Evolutionary conservation across 768 basidiomycete genomes (phyloP).

Genomic region (Mycena filopes): DNA sequence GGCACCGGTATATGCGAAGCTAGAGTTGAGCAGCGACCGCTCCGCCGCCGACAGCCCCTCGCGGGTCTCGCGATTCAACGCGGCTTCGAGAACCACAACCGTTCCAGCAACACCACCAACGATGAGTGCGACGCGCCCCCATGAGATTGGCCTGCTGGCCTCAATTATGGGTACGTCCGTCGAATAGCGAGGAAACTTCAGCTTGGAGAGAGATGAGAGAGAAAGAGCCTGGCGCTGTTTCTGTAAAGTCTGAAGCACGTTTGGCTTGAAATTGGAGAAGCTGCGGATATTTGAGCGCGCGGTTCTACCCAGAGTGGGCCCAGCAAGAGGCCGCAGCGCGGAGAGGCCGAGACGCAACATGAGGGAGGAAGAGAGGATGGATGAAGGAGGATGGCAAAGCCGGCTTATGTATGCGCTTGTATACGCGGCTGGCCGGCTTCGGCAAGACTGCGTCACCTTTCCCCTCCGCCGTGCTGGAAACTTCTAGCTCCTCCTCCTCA

Average conservation of each 20-base stretch:
- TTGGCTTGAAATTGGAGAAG: slow-evolving; percentile 32
- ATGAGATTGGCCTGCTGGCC: slow-evolving; percentile 46
- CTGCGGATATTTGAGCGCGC: slow-evolving; percentile 25
- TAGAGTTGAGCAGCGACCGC: slow-evolving; percentile 76
- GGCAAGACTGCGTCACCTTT: too few relatives aligned
- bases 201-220: slow-evolving; percentile 8
- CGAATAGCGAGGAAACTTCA: slow-evolving; percentile 52
- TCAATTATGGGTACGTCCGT: slow-evolving; percentile 41
- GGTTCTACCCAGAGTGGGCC: slow-evolving; percentile 19
- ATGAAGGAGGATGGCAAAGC: background rate
- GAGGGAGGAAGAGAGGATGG: background rate
- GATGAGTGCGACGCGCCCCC: slow-evolving; percentile 48
- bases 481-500: too few relatives aligned
- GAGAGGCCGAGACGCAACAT: slow-evolving; percentile 33
- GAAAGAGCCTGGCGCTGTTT: slow-evolving; percentile 23
- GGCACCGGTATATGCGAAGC: slow-evolving; percentile 85
- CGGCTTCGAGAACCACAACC: slow-evolving; percentile 67
- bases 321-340: slow-evolving; percentile 30
- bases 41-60: slow-evolving; percentile 72
- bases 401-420: background rate
- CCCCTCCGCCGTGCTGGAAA: too few relatives aligned
- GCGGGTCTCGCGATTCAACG: slow-evolving; percentile 84
- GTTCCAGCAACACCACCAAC: slow-evolving; percentile 71
- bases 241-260: slow-evolving; percentile 26
- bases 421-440: background rate